Base-by-base conservation (phyloP, 768 basidiomycete species). In the Auricularia heimuer region DNA sequence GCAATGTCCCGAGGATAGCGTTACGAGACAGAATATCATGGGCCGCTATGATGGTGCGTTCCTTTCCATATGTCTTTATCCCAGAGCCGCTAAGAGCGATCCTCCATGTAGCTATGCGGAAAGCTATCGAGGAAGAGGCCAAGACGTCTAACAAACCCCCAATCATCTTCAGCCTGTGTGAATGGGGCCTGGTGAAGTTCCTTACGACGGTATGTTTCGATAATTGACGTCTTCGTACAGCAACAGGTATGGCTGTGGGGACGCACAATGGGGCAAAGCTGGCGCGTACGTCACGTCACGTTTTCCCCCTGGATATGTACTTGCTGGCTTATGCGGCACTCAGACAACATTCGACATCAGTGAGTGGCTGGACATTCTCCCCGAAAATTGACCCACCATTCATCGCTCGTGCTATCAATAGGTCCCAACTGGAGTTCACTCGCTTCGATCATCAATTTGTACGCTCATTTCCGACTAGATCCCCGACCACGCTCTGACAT, bases 191-290 rank as follows among this genome's bases (percentile, higher is more conserved):
- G 69, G 87, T 88, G 71, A 51, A 72, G 68, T 6, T 3, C 36
- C 4, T 12, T 60, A 24, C 16, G 29, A 29, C 29, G 29, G 29
- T 29, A 29, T 29, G 29, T 29, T 29, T 29, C 29, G 29, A 29
- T 29, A 29, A 29, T 29, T 29, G 29, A 29, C 29, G 29, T 29
- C 29, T 29, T 29, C 29, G 29, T 35, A 24, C 67, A 85, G 83
- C 76, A 81, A 69, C 81, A 85, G 75, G 83, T 83, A 0, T 87
- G 84, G 85, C 65, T 82, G 3, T 88, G 87, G 87, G 87, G 82
- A 1, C 78, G 73, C 67, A 73, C 72, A 33, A 75, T 84, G 16
- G 86, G 86, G 0, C 86, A 88, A 68, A 84, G 82, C 69, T 87
- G 87, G 87, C 77, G 87, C 74, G 85, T 85, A 68, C 62, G 80